Conservation (phyloP, 352 stramenopile species). For the Phytophthora cactorum region DNA sequence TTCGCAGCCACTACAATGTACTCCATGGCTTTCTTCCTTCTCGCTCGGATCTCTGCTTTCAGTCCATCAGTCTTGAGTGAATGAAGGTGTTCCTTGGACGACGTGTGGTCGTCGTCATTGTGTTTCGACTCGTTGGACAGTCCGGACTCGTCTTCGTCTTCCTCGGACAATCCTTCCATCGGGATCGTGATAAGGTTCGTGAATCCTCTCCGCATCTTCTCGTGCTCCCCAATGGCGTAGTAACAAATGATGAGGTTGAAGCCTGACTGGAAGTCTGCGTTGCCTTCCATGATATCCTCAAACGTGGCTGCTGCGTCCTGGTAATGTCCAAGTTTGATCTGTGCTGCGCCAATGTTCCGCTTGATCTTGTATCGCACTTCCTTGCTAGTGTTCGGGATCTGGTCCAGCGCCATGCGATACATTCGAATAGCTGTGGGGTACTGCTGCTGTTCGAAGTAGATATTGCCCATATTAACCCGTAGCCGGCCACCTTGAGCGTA, state of each 20-base stretch:
- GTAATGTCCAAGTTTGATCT: slow-evolving; percentile 94
- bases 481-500: slow-evolving; percentile 91
- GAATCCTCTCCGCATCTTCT: slow-evolving; percentile 95
- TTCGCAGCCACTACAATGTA: slow-evolving; percentile 95
- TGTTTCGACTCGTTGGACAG: slow-evolving; percentile 63
- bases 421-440: slow-evolving; percentile 96
- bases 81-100: slow-evolving; percentile 59
- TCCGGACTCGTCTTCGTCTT: slow-evolving; percentile 84
- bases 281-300: slow-evolving; percentile 94
- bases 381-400: slow-evolving; percentile 95
- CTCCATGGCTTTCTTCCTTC: slow-evolving; percentile 83
- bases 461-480: slow-evolving; percentile 98
- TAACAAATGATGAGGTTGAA: slow-evolving; percentile 99
- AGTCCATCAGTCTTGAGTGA: slow-evolving; percentile 75
- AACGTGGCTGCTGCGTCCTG: slow-evolving; percentile 95
- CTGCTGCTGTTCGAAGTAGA: slow-evolving; percentile 96
- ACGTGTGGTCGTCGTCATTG: slow-evolving; percentile 42
- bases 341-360: slow-evolving; percentile 96
- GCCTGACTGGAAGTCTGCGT: slow-evolving; percentile 94
- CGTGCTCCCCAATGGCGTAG: slow-evolving; percentile 95
- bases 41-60: slow-evolving; percentile 77
- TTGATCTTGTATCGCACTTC: slow-evolving; percentile 96
- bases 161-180: slow-evolving; percentile 86
- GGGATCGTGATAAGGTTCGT: slow-evolving; percentile 91
- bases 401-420: slow-evolving; percentile 98